Conservation (phyloP, 768 basidiomycete genomes). For the Termitomyces titanicus region DNA sequence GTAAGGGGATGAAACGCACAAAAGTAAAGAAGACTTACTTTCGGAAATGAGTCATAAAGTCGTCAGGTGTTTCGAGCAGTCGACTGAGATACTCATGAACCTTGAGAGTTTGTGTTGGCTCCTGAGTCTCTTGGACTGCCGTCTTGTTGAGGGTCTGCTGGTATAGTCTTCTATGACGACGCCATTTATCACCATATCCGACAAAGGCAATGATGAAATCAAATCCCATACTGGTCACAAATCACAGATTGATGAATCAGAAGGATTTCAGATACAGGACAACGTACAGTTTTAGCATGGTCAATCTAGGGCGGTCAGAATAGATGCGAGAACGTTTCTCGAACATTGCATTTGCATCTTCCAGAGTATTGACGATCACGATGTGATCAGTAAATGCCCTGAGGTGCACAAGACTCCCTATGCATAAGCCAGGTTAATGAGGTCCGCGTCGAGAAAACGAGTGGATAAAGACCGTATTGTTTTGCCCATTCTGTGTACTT, state of each 20-base stretch:
- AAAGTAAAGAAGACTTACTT: neutral
- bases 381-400: neutral
- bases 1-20: neutral
- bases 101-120: constrained; percentile 21
- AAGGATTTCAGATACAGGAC: neutral
- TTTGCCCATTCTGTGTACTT: neutral
- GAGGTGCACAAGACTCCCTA: neutral
- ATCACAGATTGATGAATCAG: neutral
- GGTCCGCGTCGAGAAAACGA: neutral
- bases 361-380: neutral
- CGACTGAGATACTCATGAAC: constrained; percentile 17
- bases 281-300: constrained; percentile 18
- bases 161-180: constrained; percentile 24
- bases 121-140: constrained; percentile 15
- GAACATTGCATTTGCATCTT: constrained; percentile 16
- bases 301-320: constrained; percentile 20
- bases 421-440: neutral
- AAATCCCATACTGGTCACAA: constrained; percentile 26
- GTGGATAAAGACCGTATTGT: neutral
- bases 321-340: constrained; percentile 25
- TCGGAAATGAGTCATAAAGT: constrained; percentile 12
- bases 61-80: constrained; percentile 14
- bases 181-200: constrained; percentile 27
- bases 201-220: constrained; percentile 25
- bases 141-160: constrained; percentile 24